Evolutionary conservation across 176 grass and related monocot species (phyloP).

Genomic region (Dactylis glomerata): DNA sequence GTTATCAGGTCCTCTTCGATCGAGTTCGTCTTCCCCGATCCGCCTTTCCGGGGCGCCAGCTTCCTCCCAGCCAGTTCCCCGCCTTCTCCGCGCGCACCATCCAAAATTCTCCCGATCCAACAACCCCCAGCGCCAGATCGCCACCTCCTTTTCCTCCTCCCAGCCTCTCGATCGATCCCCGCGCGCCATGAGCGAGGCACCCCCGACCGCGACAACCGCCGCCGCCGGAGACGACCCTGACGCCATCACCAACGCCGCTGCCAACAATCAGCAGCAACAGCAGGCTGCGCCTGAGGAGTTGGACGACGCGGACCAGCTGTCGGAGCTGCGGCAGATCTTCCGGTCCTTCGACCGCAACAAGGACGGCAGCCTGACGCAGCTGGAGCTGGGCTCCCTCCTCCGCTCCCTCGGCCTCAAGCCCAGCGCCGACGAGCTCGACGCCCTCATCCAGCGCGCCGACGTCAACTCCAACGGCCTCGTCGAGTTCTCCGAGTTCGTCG

Average conservation of each 20-base stretch:
- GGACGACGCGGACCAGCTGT: constrained; percentile 58
- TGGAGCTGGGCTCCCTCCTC: constrained; percentile 86
- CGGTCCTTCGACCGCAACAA: constrained; percentile 87
- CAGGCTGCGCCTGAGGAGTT: constrained; percentile 14
- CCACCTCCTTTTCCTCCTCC: not conserved
- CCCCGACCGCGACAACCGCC: not conserved
- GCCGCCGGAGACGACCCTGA: constrained; percentile 12
- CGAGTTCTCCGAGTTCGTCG: constrained; percentile 94
- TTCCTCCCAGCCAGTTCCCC: not conserved
- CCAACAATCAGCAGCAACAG: constrained; percentile 1
- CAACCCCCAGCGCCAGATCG: not conserved
- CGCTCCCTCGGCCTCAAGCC: constrained; percentile 80
- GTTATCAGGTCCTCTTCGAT: not conserved
- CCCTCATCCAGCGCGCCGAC: constrained; percentile 72
- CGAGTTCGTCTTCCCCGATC: not conserved
- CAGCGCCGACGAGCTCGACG: constrained; percentile 60
- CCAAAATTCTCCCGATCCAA: not conserved
- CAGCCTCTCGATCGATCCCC: not conserved
- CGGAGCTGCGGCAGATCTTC: constrained; percentile 83
- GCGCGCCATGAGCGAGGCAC: constrained; percentile 27
- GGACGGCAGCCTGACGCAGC: constrained; percentile 84
- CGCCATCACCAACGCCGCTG: not conserved
- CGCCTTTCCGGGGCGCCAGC: not conserved
- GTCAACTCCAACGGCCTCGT: constrained; percentile 83
- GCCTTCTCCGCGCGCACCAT: constrained; percentile 28